Percentiles rank a stretch among this genome's conserved stretches.
These are phyloP conservation scores for Amanita brunnescens DNA, from an alignment of 768 basidiomycete genomes.

Conservation along the genomic window DNA sequence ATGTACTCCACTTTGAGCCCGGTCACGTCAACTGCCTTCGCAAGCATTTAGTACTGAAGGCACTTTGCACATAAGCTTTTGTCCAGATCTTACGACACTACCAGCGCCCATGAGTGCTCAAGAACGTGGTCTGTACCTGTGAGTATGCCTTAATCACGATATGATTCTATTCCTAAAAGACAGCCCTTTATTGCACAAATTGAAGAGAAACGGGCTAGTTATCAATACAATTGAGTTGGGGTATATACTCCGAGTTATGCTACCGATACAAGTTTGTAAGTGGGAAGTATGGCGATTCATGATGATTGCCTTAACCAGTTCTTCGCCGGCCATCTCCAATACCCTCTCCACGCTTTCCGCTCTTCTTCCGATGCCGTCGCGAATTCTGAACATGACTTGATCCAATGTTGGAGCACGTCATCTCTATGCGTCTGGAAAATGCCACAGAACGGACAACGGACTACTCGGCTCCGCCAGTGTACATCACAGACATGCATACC, in stretches of 20 bases:
- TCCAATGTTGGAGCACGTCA: background rate
- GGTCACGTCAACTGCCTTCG: too few species aligned
- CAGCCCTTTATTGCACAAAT: too few species aligned
- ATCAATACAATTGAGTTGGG: too few species aligned
- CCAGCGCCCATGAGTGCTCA: too few species aligned
- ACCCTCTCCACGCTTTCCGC: background rate
- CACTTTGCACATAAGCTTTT: too few species aligned
- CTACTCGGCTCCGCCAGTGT: background rate
- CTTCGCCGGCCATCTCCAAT: constrained; percentile 2
- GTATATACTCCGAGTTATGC: background rate
- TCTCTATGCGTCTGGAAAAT: background rate
- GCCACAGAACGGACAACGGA: constrained; percentile 1
- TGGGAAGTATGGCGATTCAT: background rate
- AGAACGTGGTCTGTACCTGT: too few species aligned
- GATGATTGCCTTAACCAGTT: background rate
- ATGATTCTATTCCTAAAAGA: too few species aligned
- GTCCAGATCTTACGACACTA: too few species aligned
- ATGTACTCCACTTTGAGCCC: too few species aligned
- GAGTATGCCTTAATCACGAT: too few species aligned
- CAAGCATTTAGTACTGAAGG: too few species aligned
- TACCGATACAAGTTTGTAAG: background rate
- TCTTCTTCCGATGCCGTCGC: background rate
- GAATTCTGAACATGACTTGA: background rate
- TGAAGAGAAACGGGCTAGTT: too few species aligned
- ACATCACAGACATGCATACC: background rate